Evolutionary conservation across 2,329 filamentous ascomycete species (phyloP).

Genomic region (Pseudogymnoascus sp.): DNA sequence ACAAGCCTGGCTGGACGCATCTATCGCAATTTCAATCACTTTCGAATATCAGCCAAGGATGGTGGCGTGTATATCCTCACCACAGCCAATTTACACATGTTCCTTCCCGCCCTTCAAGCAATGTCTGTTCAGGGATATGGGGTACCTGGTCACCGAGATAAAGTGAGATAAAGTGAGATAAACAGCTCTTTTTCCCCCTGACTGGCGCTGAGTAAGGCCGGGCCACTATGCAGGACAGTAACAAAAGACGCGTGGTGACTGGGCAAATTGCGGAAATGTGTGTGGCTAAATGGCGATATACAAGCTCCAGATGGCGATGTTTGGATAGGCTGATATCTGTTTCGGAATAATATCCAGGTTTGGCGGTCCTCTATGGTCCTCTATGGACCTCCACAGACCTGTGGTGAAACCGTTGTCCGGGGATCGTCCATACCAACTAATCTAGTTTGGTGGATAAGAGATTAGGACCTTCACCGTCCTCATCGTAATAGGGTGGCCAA

Average conservation of each 20-base stretch:
- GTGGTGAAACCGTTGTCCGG: conserved; percentile 3
- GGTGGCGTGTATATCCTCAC: neutral
- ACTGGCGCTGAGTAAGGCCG: neutral
- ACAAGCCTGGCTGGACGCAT: neutral
- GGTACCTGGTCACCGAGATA: neutral
- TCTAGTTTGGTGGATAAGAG: neutral
- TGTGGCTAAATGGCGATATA: neutral
- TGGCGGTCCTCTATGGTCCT: neutral
- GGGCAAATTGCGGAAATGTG: neutral
- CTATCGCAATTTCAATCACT: conserved; percentile 3
- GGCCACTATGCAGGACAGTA: neutral
- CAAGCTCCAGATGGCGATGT: neutral
- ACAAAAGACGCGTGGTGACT: neutral
- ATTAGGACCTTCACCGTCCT: conserved; percentile 4
- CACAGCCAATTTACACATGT: neutral
- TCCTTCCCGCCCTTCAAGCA: neutral
- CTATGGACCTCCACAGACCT: neutral
- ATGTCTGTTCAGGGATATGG: too few species aligned
- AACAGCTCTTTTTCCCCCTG: neutral
- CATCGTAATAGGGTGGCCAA: neutral
- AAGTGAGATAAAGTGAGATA: too few species aligned
- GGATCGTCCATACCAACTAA: neutral
- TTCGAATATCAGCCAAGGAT: neutral
- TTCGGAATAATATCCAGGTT: conserved; percentile 7
- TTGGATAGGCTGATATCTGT: neutral